Evolutionary conservation across 495 filamentous ascomycete species (phyloP), one percentile per base, ranked within the genome.

Genomic region (Xylaria castorea): DNA sequence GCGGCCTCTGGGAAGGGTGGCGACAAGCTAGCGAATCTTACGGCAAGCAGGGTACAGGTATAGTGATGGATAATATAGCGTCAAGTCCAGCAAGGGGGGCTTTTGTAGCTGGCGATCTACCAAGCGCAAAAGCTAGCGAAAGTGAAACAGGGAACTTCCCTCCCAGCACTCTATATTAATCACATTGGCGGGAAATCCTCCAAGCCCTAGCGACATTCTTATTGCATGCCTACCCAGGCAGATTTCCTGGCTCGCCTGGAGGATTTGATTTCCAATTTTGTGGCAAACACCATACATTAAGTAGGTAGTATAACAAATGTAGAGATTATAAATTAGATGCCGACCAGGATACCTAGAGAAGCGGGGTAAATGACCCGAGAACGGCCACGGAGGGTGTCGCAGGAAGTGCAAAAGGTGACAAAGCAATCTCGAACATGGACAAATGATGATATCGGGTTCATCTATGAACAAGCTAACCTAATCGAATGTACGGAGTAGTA

Each of bases 1-100:
- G 66, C 66, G 66, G 66, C 66, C 66, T 68, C 66, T 6, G 50
- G 50, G 64, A 67, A 32, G 27, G 30, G 66, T 68, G 57, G 34
- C 22, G 22, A 7, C 9, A 48, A 9, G 30, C 36, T 68, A 44
- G 38, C 14, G 18, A 64, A 64, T 42, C 61, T 64, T 6, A 44
- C 38, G 22, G n/a, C 1, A 30, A 46, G 30, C 61, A 36, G 55
- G 60, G 36, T 62, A 22, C 22, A 42, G n/a, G 14, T 14, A 42
- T 12, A 12, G 38, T 12, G 4, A 42, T 42, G 12, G 9, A 61
- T n/a, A 51, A 25, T n/a, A 51, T 48, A n/a, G 50, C 22, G 50
- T 36, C 5, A 60, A 60, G 27, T 32, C 30, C 55, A n/a, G 55
- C 55, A 36, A 7, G 38, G 30, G 55, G 30, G 55, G 18, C 18